Evolutionary conservation across 2,329 filamentous ascomycete species (phyloP).

Genomic region (Paraconiothyrium brasiliense): DNA sequence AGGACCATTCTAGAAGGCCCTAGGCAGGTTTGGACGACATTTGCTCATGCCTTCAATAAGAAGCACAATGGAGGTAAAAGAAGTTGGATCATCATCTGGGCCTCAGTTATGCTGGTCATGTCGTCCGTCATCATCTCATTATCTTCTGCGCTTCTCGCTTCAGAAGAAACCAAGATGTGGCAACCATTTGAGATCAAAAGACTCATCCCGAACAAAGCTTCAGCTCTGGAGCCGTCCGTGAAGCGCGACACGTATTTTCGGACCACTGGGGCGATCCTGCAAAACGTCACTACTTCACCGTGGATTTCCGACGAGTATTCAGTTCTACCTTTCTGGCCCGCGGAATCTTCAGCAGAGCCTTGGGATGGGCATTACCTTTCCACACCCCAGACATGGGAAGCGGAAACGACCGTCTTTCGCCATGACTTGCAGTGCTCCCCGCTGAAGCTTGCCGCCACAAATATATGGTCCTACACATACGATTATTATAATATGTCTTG

Average conservation of each 20-base stretch:
- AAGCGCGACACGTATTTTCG: conserved; percentile 22
- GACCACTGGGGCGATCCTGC: conserved; percentile 14
- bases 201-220: conserved; percentile 7
- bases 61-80: conserved; percentile 21
- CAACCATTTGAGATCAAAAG: conserved; percentile 11
- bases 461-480: not conserved
- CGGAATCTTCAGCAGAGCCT: not conserved
- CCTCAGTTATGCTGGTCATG: conserved; percentile 18
- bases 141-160: conserved; percentile 23
- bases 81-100: conserved; percentile 21
- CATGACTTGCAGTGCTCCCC: conserved; percentile 17
- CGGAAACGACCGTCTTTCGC: conserved; percentile 19
- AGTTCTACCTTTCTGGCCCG: conserved; percentile 21
- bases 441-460: conserved; percentile 15
- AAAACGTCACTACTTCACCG: conserved; percentile 19
- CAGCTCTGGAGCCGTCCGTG: conserved; percentile 13
- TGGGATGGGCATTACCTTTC: conserved; percentile 10
- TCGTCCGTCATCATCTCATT: conserved; percentile 24
- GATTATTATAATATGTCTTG: not conserved
- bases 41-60: conserved; percentile 20
- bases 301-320: conserved; percentile 21
- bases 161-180: conserved; percentile 19
- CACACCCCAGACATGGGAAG: conserved; percentile 15
- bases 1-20: conserved; percentile 18
- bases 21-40: conserved; percentile 22